Evolutionary conservation across 371 early-diverging fungal species (phyloP), one percentile per base, ranked within the genome.

Genomic region (Rhizopus delemar): DNA sequence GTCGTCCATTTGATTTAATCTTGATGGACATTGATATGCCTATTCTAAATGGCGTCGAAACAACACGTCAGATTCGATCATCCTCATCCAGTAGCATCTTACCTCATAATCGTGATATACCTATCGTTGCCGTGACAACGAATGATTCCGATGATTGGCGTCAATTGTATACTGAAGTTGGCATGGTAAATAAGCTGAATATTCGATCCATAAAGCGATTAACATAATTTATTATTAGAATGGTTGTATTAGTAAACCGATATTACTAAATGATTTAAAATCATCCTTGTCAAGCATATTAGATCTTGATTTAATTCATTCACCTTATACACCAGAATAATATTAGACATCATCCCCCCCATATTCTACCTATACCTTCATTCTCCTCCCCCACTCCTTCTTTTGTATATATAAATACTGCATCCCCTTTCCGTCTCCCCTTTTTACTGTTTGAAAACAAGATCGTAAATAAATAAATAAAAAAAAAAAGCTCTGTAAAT

Each of bases 121-220:
- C 87, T 29, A 87, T 89, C 52, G 80, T 89, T 16, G 89, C 89
- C 5, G 82, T 86, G 29, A 86, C 89, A 15, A 86, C 89, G 52
- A 79, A 80, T 41, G 78, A 75, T 45, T 67, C 74, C 0, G 33
- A 56, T 3, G 57, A 62, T n/a, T 67, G 69, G 73, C 51, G 60
- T n/a, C 63, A 63, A 28, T 41, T 52, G 6, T 76, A 76, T 46
- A 58, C 51, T 13, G 60, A 64, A 5, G 63, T 64, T 48, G 76
- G 76, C 51, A 76, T 76, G 73, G 65, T 69, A 62, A 57, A 1
- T 22, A n/a, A 33, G 5, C 9, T n/a, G 6, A 36, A 36, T 1
- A 8, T 36, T 11, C 1, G 22, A 22, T 22, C 36, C 11, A 36
- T 52, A 38, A 32, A 46, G 22, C 12, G 32, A 55, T 41, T 41